Base-by-base conservation (phyloP, 108 stramenopile species). In the Pseudonitzschia multiseries region DNA sequence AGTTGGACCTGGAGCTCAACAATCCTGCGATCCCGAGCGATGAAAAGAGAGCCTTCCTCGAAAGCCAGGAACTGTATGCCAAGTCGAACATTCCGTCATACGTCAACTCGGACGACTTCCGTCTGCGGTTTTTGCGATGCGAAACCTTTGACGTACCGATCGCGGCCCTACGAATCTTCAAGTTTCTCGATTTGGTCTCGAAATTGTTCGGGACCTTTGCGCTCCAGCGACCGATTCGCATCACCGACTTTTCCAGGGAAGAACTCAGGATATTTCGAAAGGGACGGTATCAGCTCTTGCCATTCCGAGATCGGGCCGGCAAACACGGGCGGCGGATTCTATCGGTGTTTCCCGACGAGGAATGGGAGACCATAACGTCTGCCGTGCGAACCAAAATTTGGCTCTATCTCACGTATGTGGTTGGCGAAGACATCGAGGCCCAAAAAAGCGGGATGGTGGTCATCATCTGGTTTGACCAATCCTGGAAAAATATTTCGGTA, bases 71-170 rank as follows among this genome's bases (percentile, higher is more conserved):
- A 62, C 33, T 40, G 24, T 56, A 24, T 26, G 64, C 71, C 14
- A 13, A 70, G 18, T 13, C 65, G 33, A n/a, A 40, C 40, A 17
- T 21, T 1, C 40, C 21, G 10, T 24, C 61, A 6, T 74, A 74
- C 46, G 73, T 79, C 14, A 62, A 62, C 36, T 36, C 61, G 4
- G 32, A 21, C 0, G 48, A 67, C 17, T 79, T 79, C 66, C 73
- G 73, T 8, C 44, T 79, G 10, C 28, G 29, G 13, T 78, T 78
- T 61, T 31, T 78, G 57, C 54, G 71, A 52, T 68, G 67, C 40
- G 66, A 72, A 31, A 13, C n/a, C 3, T 78, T 72, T 56, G 67
- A 72, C 32, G 29, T 43, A 13, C 0, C 29, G 1, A 18, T 57
- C 1, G 65, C 76, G 24, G 76, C 76, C 12, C 26, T 41, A 57